Conservation (phyloP, 163 green algal species). For the Botryococcus braunii region DNA sequence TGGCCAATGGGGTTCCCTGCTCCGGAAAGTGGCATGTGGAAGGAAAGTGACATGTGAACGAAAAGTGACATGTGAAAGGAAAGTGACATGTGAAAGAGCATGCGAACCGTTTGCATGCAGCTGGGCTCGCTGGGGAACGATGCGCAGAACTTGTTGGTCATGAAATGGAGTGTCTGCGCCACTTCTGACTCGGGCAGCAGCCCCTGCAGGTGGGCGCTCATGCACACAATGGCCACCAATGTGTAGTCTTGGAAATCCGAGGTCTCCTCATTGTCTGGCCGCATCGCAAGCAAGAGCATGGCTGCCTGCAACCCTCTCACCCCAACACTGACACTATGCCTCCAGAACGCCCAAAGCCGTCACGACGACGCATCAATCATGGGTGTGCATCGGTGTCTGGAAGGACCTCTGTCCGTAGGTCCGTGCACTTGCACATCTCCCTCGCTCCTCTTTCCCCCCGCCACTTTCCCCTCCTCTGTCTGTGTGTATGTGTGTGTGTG, state of each 20-base stretch:
- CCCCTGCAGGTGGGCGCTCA: constrained; percentile 58
- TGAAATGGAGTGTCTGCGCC: constrained; percentile 28
- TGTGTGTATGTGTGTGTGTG: too few relatives aligned
- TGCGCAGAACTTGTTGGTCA: constrained; percentile 53
- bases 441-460: too few relatives aligned
- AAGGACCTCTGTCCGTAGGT: too few relatives aligned
- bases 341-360: too few relatives aligned
- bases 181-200: not conserved
- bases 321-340: too few relatives aligned
- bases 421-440: too few relatives aligned
- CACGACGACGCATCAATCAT: too few relatives aligned
- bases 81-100: constrained; percentile 3
- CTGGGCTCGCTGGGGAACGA: constrained; percentile 36
- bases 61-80: not conserved
- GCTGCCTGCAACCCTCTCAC: constrained; percentile 56
- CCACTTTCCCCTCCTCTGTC: too few relatives aligned
- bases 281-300: constrained; percentile 76
- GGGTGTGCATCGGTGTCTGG: too few relatives aligned
- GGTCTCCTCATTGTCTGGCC: constrained; percentile 49
- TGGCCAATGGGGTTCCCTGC: not conserved
- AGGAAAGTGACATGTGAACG: not conserved
- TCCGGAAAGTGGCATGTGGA: not conserved
- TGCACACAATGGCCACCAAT: constrained; percentile 61
- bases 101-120: not conserved
- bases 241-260: constrained; percentile 84